Evolutionary conservation across 1,284 basidiomycete genomes (phyloP).

Genomic region (Schizophyllum commune): DNA sequence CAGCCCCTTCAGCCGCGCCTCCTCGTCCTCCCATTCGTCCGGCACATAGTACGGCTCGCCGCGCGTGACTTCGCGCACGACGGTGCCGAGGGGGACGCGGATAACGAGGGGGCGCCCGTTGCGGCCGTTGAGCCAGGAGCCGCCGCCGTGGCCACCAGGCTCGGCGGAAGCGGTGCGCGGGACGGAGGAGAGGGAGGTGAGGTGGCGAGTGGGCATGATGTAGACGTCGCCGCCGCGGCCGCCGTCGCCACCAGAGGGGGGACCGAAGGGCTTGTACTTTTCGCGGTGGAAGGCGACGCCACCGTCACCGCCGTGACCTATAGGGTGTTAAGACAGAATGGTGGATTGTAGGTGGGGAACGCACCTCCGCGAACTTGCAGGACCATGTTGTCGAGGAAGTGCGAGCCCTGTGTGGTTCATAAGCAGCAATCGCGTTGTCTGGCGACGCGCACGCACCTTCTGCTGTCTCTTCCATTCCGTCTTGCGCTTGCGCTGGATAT

Average conservation of each 20-base stretch:
- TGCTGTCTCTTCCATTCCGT: not conserved
- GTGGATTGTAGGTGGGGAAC: not conserved
- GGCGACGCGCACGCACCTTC: not conserved
- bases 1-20: constrained; percentile 49
- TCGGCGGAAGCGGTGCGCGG: constrained; percentile 60
- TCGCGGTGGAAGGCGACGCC: constrained; percentile 80
- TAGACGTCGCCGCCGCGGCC: constrained; percentile 85
- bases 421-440: too few relatives aligned
- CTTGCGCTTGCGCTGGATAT: not conserved
- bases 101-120: constrained; percentile 68
- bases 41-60: constrained; percentile 54
- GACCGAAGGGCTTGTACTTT: constrained; percentile 71
- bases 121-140: constrained; percentile 80
- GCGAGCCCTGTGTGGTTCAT: not conserved
- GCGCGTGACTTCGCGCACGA: constrained; percentile 68
- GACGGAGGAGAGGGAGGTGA: constrained; percentile 74
- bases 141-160: constrained; percentile 66
- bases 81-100: constrained; percentile 81
- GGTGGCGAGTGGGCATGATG: constrained; percentile 63
- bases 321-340: not conserved
- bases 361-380: not conserved
- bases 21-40: constrained; percentile 63
- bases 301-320: constrained; percentile 79
- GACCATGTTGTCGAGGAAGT: not conserved
- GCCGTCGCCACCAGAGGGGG: constrained; percentile 86